Base-by-base conservation (phyloP, 441 rosid genomes). In the Rhodomyrtus psidioides region DNA sequence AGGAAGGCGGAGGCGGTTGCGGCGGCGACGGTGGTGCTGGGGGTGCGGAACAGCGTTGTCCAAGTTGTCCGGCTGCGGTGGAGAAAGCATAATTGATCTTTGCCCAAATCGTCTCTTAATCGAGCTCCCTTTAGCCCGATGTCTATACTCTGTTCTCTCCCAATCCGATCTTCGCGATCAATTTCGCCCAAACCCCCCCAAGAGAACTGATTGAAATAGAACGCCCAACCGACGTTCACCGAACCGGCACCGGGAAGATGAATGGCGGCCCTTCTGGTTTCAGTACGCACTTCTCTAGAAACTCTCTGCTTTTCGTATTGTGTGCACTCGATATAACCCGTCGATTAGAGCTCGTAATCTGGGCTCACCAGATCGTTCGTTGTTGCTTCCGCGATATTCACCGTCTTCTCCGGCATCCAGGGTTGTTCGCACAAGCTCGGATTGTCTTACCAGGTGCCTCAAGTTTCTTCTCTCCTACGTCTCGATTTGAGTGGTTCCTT, bases 251-350 rank as follows among this genome's bases (percentile, higher is more conserved):
- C 54, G 88, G 49, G 88, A 94, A 90, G 94, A 97, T 97, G 99
- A 95, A 97, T 95, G 99, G 99, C 90, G 99, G 99, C 88, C 99
- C 98, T 51, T 97, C 99, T 58, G 99, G 99, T 86, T 97, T 97
- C 93, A 92, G 99, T 97, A 87, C 88, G 98, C 92, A 74, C 60
- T 51, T 23, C 39, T 27, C 39, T 82, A 19, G 12, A 28, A 21
- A 58, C 26, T 56, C 44, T 76, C 82, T 84, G 84, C 55, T 44
- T 42, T 34, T 39, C 82, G 55, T 57, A 12, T 53, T 24, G 59
- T 39, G 82, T 53, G 60, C 14, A 26, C 75, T 24, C 39, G 70
- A 62, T 28, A 21, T 53, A 28, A 27, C 54, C 82, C 17, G 79
- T 83, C 62, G 60, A 17, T 54, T 16, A 23, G 26, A 51, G 44